Conservation (phyloP, 805 yeast species). For the Kodamaea restingae region DNA sequence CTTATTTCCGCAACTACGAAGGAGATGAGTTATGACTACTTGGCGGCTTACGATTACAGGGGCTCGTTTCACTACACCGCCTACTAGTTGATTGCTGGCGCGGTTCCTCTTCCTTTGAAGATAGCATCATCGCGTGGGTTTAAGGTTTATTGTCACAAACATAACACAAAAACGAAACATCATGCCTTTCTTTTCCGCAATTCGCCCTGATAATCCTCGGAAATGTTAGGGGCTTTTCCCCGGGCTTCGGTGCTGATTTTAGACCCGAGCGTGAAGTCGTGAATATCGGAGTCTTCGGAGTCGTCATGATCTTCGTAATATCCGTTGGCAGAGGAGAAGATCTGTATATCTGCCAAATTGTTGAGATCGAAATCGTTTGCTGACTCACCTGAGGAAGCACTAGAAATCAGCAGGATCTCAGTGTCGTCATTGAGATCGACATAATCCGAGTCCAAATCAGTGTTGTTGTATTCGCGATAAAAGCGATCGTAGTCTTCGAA, state of each 20-base stretch:
- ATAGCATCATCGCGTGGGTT: too few species aligned
- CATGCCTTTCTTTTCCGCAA: slow-evolving; percentile 2
- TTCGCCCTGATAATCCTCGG: not conserved
- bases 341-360: slow-evolving; percentile 27
- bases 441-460: slow-evolving; percentile 6
- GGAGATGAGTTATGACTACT: too few species aligned
- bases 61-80: too few species aligned
- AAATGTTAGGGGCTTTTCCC: not conserved
- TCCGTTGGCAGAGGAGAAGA: slow-evolving; percentile 20
- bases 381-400: slow-evolving; percentile 4
- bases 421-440: slow-evolving; percentile 1
- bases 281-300: too few species aligned
- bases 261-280: too few species aligned
- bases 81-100: too few species aligned
- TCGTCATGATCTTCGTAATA: not conserved
- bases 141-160: not conserved
- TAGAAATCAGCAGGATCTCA: slow-evolving; percentile 1
- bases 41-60: too few species aligned
- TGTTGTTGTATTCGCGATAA: slow-evolving; percentile 22
- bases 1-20: too few species aligned
- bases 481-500: slow-evolving; percentile 36
- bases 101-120: too few species aligned
- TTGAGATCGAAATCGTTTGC: slow-evolving; percentile 13
- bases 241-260: too few species aligned
- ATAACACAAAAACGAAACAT: not conserved